Base-by-base conservation (phyloP, 805 yeast genomes). In the Saccharomycopsis malanga region DNA sequence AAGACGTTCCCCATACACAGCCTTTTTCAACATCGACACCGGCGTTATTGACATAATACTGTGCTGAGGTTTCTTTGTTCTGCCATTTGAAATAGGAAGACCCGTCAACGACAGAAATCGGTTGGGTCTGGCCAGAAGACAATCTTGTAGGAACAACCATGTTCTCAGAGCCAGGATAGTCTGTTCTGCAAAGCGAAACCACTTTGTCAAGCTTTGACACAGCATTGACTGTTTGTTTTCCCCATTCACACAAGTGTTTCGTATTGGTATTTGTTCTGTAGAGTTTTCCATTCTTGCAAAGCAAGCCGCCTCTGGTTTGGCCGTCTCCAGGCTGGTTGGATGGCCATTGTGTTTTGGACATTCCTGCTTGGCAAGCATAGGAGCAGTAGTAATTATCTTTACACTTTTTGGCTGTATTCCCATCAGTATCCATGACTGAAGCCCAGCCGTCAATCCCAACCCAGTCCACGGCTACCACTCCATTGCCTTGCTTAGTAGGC, bases 291-390 rank as follows among this genome's bases (percentile, higher is more conserved):
- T 70, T 68, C 67, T 83, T 75, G 61, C 98, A 91, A 59, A 68
- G 65, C 59, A 91, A 77, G 63, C 98, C 98, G 69, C 98, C 98
- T 56, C 93, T 79, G 36, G 96, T 84, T 49, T 83, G 83, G 71
- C 98, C 98, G 64, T 71, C 76, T 46, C 83, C 54, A 47, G 98
- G 98, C 73, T 91, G 98, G 48, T 63, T 56, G 38, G 81, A 68
- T 53, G 98, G 98, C 95, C 95, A 91, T 74, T 91, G 98, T 47
- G 97, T 87, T 79, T 91, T 91, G 61, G 97, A 87, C 96, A 87
- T 87, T 77, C 98, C 98, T 36, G 96, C 80, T 73, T 88, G 94
- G 74, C 98, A 91, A 52, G 98, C 95, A 69, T 91, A 91, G 50
- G 98, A 91, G 72, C 98, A 91, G 80, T 85, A 87, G 61, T 77